Evolutionary conservation across 108 stramenopile species (phyloP).

Genomic region (Cyclostephanos tholiformis): DNA sequence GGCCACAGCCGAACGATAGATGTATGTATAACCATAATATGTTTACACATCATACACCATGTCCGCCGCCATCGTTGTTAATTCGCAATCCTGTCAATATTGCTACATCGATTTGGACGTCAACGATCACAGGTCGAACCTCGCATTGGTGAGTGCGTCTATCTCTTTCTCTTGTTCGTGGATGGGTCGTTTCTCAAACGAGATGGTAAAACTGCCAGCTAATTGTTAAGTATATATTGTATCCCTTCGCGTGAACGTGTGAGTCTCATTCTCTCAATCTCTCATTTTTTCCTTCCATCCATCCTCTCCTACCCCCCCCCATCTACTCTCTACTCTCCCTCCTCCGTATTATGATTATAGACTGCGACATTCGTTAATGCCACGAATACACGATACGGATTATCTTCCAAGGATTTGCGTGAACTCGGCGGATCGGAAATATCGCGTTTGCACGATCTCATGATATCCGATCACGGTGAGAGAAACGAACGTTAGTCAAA

Average conservation of each 20-base stretch:
- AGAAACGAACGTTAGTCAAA: no score
- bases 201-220: no score
- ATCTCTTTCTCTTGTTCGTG: no score
- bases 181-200: no score
- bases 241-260: no score
- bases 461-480: conserved; percentile 78
- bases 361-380: conserved; percentile 85
- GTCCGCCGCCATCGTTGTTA: conserved; percentile 22
- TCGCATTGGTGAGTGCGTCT: conserved; percentile 45
- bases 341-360: neutral
- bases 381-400: conserved; percentile 80
- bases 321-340: no score
- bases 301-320: no score
- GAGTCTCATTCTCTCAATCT: no score
- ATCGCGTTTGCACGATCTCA: conserved; percentile 64
- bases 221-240: no score
- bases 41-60: neutral
- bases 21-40: neutral
- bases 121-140: conserved; percentile 43
- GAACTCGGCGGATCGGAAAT: conserved; percentile 78
- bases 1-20: no score
- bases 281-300: no score
- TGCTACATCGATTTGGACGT: conserved; percentile 52
- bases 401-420: conserved; percentile 66
- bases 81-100: conserved; percentile 32